These are phyloP conservation scores for Dimocarpus longan DNA, from an alignment of 345 rosid species.

Conservation along the genomic window DNA sequence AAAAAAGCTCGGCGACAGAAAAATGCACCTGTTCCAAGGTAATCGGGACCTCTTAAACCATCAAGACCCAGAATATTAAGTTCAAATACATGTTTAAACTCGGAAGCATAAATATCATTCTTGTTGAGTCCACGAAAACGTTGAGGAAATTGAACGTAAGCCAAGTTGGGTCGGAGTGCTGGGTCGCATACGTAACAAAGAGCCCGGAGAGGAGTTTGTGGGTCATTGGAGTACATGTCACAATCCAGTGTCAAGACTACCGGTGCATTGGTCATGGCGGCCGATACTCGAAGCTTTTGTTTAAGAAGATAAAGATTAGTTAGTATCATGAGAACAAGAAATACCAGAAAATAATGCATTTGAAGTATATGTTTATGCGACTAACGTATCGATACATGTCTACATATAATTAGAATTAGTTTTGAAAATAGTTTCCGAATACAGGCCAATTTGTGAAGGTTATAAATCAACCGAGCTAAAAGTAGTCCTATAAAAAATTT, in stretches of 20 bases:
- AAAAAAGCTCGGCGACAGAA: conserved; percentile 59
- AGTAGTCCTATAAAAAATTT: no score
- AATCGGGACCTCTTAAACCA: conserved; percentile 48
- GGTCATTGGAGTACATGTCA: conserved; percentile 81
- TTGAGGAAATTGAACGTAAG: conserved; percentile 76
- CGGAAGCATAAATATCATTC: conserved; percentile 58
- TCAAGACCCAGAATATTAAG: conserved; percentile 53
- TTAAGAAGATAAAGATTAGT: neutral
- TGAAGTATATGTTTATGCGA: no score
- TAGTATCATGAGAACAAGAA: no score
- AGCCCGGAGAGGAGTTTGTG: conserved; percentile 45
- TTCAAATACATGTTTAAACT: conserved; percentile 36
- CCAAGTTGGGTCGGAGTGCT: conserved; percentile 21
- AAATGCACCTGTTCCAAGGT: conserved; percentile 68
- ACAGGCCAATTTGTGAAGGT: no score
- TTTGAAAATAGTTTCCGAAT: no score
- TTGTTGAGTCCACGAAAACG: conserved; percentile 49
- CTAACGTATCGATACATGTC: no score
- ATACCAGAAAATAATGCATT: no score
- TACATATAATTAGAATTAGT: no score
- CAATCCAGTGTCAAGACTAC: conserved; percentile 73
- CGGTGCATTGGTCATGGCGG: conserved; percentile 65
- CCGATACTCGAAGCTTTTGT: conserved; percentile 73
- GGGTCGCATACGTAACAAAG: conserved; percentile 61
- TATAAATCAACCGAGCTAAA: no score